phyloP scores from a whole-genome alignment of 495 filamentous ascomycete species.

The Penicillium tannophilum region DNA sequence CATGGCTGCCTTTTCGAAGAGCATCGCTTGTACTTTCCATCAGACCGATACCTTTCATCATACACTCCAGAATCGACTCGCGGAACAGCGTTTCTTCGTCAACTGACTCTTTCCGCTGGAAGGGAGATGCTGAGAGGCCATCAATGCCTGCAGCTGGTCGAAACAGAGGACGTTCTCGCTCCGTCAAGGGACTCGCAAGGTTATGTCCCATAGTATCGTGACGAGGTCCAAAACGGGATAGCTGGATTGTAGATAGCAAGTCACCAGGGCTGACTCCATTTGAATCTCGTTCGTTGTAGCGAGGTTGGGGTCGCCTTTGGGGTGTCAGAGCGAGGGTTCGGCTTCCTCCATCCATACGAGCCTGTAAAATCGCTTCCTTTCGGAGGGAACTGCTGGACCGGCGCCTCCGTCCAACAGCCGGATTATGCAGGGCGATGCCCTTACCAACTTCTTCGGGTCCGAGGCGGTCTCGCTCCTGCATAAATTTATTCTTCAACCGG shows the following conservation, averaged over 20 bases:
- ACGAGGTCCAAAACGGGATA: constrained; percentile 59
- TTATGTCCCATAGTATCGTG: constrained; percentile 35
- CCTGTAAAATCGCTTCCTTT: constrained; percentile 80
- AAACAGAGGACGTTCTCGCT: constrained; percentile 59
- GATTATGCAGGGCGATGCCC: constrained; percentile 94
- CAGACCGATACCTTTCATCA: constrained; percentile 91
- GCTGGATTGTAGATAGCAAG: constrained; percentile 76
- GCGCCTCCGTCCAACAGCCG: constrained; percentile 62
- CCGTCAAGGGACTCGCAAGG: constrained; percentile 58
- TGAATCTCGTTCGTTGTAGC: constrained; percentile 26
- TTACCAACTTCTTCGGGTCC: constrained; percentile 84
- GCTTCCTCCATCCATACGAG: constrained; percentile 45
- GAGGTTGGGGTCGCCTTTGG: constrained; percentile 16
- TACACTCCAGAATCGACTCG: constrained; percentile 89
- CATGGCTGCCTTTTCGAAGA: constrained; percentile 57
- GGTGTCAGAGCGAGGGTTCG: constrained; percentile 24
- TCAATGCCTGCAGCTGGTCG: constrained; percentile 40
- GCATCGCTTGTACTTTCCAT: constrained; percentile 61
- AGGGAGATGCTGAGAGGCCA: constrained; percentile 39
- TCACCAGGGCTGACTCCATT: constrained; percentile 69
- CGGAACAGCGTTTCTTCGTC: constrained; percentile 88
- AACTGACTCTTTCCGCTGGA: constrained; percentile 71
- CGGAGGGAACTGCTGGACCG: constrained; percentile 74
- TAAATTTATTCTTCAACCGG: constrained; percentile 91
- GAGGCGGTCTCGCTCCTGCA: constrained; percentile 79